phyloP scores from a whole-genome alignment of 2,329 filamentous ascomycete genomes.

The Tolypocladium ovalisporum region DNA sequence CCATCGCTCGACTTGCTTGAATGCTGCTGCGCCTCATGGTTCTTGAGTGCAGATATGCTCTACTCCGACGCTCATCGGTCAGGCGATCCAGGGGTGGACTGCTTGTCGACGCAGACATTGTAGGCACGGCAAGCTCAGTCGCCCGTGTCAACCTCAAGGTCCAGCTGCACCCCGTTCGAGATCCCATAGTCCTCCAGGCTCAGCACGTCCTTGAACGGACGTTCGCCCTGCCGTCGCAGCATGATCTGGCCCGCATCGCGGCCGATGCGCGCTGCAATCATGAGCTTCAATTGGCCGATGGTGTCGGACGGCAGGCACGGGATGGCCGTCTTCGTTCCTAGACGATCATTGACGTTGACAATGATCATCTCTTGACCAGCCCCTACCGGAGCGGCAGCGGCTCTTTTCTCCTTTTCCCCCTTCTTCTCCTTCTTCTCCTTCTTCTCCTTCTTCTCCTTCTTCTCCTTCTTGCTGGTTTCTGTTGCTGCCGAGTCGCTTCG shows the following conservation, averaged over 20 bases:
- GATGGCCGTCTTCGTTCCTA: constrained; percentile 91
- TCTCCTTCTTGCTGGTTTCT: constrained; percentile 21
- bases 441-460: constrained; percentile 22
- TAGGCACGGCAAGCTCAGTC: constrained; percentile 27
- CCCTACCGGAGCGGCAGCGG: constrained; percentile 12
- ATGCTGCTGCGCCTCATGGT: background rate
- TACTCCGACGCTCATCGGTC: background rate
- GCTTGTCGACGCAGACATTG: background rate
- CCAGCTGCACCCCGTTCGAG: constrained; percentile 70
- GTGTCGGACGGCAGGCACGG: constrained; percentile 79
- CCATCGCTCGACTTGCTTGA: background rate
- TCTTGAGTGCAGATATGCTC: background rate
- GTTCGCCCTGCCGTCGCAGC: constrained; percentile 80
- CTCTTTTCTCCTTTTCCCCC: constrained; percentile 23
- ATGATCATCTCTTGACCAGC: constrained; percentile 75
- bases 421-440: constrained; percentile 24
- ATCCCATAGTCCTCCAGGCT: constrained; percentile 89
- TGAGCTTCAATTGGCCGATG: constrained; percentile 78
- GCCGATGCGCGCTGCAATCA: constrained; percentile 83
- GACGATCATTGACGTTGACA: constrained; percentile 86
- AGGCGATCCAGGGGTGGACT: too few species aligned
- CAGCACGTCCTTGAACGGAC: constrained; percentile 86
- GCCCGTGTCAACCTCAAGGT: constrained; percentile 51
- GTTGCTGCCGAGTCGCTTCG: constrained; percentile 18
- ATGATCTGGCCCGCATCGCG: constrained; percentile 85